These are phyloP conservation scores for Neoboletus subvelutipes DNA, from an alignment of 768 basidiomycete species.

Conservation along the genomic window DNA sequence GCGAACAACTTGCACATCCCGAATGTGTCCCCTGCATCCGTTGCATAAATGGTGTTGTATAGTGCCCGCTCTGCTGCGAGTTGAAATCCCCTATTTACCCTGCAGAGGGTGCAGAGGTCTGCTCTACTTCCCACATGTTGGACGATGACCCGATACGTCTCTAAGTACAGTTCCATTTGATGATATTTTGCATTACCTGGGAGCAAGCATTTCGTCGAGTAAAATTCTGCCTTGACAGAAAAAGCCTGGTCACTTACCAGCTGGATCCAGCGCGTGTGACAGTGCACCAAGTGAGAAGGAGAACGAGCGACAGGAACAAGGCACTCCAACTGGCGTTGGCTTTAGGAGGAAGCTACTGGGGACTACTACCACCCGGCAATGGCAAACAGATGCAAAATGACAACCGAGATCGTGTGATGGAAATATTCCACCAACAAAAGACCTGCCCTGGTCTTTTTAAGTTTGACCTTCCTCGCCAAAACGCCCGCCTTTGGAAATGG, in stretches of 20 bases:
- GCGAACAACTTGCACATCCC: conserved; percentile 49
- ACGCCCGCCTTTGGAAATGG: conserved; percentile 10
- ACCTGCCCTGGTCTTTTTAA: conserved; percentile 15
- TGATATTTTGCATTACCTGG: conserved; percentile 37
- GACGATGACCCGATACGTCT: conserved; percentile 58
- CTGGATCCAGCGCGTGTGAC: background rate
- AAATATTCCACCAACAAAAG: background rate
- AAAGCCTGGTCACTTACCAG: conserved; percentile 8
- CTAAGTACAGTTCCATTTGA: conserved; percentile 59
- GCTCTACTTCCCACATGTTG: conserved; percentile 48
- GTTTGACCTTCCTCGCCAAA: conserved; percentile 1
- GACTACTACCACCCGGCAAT: background rate
- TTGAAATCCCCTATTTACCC: conserved; percentile 57
- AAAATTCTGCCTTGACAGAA: background rate
- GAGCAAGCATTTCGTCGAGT: background rate
- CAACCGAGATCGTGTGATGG: background rate
- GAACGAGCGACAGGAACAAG: background rate
- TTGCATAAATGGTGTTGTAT: conserved; percentile 57
- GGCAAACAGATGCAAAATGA: background rate
- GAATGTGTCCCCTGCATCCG: conserved; percentile 39
- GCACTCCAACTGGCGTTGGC: background rate
- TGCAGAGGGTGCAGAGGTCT: conserved; percentile 57
- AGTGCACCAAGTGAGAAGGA: background rate
- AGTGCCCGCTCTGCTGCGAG: conserved; percentile 54
- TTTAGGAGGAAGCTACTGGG: background rate